Conservation (phyloP, 2,329 filamentous ascomycete genomes). For the Didymellaceae sp. region DNA sequence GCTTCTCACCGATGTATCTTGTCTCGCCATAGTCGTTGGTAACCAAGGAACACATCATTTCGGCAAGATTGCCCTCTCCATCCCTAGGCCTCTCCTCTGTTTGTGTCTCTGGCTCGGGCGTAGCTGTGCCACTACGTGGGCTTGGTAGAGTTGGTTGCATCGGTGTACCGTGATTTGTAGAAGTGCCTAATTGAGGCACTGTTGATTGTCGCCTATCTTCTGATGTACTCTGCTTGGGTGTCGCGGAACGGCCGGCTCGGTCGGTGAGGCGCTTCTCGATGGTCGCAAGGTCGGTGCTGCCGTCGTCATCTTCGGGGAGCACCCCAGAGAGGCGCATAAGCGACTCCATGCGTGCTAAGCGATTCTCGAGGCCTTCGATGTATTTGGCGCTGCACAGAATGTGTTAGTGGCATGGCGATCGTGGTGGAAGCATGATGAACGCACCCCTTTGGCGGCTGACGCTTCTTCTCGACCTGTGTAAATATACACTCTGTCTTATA, state of each 20-base stretch:
- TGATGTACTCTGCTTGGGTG: slow-evolving; percentile 27
- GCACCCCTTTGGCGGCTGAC: slow-evolving; percentile 93
- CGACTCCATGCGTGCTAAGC: slow-evolving; percentile 94
- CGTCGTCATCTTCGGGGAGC: slow-evolving; percentile 82
- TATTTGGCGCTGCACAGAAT: slow-evolving; percentile 78
- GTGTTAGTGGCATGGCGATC: slow-evolving; percentile 1
- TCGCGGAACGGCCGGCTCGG: slow-evolving; percentile 42
- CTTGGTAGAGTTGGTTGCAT: slow-evolving; percentile 56
- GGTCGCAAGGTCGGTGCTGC: slow-evolving; percentile 84
- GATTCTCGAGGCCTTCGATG: slow-evolving; percentile 94
- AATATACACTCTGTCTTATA: slow-evolving; percentile 98
- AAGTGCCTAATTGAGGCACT: slow-evolving; percentile 47
- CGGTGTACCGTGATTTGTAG: slow-evolving; percentile 46
- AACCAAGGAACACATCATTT: slow-evolving; percentile 98
- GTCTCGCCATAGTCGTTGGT: slow-evolving; percentile 96
- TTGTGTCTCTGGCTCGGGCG: slow-evolving; percentile 56
- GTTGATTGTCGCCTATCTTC: slow-evolving; percentile 43
- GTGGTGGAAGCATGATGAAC: neutral
- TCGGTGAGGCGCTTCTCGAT: slow-evolving; percentile 77
- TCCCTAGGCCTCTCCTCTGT: slow-evolving; percentile 65
- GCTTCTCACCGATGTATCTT: slow-evolving; percentile 80
- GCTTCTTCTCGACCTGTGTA: slow-evolving; percentile 98
- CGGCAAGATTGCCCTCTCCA: slow-evolving; percentile 86
- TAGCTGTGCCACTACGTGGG: slow-evolving; percentile 58
- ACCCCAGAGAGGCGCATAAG: slow-evolving; percentile 85